A percentile compares a stretch with the other conserved stretches of the same genome.
phyloP scores from a whole-genome alignment of 768 basidiomycete genomes.

The Amanita exitialis region DNA sequence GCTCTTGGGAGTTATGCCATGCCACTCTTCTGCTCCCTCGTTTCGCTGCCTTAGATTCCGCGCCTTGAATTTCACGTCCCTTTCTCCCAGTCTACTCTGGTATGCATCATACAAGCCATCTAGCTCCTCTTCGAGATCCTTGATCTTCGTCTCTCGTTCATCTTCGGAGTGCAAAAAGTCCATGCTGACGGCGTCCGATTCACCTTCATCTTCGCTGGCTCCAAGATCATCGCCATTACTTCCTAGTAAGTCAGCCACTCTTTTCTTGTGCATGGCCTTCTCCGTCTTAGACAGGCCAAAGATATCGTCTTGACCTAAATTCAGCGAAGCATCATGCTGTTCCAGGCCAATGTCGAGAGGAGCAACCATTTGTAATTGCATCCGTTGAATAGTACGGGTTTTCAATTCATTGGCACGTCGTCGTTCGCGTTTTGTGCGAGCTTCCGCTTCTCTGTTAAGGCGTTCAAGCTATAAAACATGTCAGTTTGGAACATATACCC shows the following conservation, averaged over 20 bases:
- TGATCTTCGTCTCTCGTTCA: constrained; percentile 53
- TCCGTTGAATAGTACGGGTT: constrained; percentile 78
- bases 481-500: neutral
- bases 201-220: constrained; percentile 32
- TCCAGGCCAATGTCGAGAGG: constrained; percentile 95
- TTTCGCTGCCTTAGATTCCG: constrained; percentile 68
- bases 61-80: constrained; percentile 82
- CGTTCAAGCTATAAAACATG: constrained; percentile 58
- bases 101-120: constrained; percentile 87
- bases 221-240: constrained; percentile 12
- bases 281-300: constrained; percentile 71
- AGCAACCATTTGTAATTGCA: constrained; percentile 96
- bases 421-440: constrained; percentile 69
- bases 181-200: constrained; percentile 9
- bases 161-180: constrained; percentile 52
- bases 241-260: constrained; percentile 25
- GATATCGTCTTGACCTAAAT: constrained; percentile 73
- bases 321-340: constrained; percentile 64
- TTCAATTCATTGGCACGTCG: constrained; percentile 85
- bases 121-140: constrained; percentile 71
- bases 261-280: constrained; percentile 25
- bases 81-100: constrained; percentile 66
- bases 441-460: constrained; percentile 65
- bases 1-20: constrained; percentile 45
- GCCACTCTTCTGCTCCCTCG: constrained; percentile 73